Evolutionary conservation across 805 yeast species (phyloP), one percentile per base, ranked within the genome.

Genomic region (Nematodospora valgi): DNA sequence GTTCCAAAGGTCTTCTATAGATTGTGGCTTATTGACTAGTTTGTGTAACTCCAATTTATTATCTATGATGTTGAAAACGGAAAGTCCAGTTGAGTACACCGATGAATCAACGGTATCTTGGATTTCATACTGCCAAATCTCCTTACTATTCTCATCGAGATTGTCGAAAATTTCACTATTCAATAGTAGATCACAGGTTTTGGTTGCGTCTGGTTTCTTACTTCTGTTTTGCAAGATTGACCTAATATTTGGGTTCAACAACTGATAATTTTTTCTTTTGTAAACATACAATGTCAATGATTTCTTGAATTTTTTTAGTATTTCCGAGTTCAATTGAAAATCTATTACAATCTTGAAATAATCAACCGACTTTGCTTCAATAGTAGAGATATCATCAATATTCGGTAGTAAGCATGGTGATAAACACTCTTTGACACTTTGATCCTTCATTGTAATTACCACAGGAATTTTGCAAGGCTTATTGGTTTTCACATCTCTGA

Each of bases 401-500:
- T 73, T 71, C 0, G 95, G 93, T 27, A 88, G 51, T 28, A 86
- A 58, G 42, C 84, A 76, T 0, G 97, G 97, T 0, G 93, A 63
- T 6, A 51, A 37, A 5, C 68, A 34, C 2, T 52, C 51, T 3
- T 57, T 35, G 3, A 46, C 32, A 5, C 56, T 30, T 1, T 79
- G 78, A 47, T 68, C 51, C 19, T 59, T 59, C 39, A 69, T 41
- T 26, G 27, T 58, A 38, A 56, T 72, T 46, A 30, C 64, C 48
- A 55, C 76, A 25, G 60, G 72, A 23, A 57, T 67, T 43, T 73
- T 69, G 11, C 77, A 65, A 0, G 87, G 80, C 25, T 63, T 68
- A 4, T 68, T 74, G 0, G 82, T 72, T 14, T 72, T 74, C 6
- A 82, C 78, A 52, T 88, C 87, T 38, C 93, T 69, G 1, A 82